Evolutionary conservation across 164 flowering plant species (phyloP).

Genomic region (Stephania yunnanensis): DNA sequence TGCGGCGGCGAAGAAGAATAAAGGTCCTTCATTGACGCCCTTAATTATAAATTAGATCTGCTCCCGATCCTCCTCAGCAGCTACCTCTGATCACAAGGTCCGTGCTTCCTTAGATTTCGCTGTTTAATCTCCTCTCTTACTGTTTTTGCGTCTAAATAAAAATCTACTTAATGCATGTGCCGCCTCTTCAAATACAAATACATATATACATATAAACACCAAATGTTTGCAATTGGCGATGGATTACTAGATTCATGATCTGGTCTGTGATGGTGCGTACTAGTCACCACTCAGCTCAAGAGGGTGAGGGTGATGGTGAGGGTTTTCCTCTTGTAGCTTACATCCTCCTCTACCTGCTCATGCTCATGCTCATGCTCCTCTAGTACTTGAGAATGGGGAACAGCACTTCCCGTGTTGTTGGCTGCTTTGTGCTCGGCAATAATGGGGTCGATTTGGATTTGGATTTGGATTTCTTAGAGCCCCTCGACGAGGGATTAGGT

Average conservation of each 20-base stretch:
- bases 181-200: too few relatives aligned
- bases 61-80: too few relatives aligned
- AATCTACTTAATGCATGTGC: too few relatives aligned
- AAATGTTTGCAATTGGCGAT: background rate
- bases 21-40: too few relatives aligned
- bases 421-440: slow-evolving; percentile 30
- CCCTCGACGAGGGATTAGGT: slow-evolving; percentile 64
- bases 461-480: slow-evolving; percentile 43
- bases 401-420: slow-evolving; percentile 33
- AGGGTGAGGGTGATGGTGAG: slow-evolving; percentile 22
- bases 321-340: slow-evolving; percentile 16
- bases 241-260: background rate
- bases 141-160: too few relatives aligned
- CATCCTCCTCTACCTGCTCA: slow-evolving; percentile 24
- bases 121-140: too few relatives aligned
- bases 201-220: too few relatives aligned
- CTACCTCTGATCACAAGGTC: too few relatives aligned
- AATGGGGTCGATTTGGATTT: slow-evolving; percentile 13
- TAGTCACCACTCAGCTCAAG: slow-evolving; percentile 17
- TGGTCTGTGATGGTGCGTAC: slow-evolving; percentile 18
- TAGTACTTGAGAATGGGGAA: slow-evolving; percentile 29
- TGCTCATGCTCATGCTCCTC: slow-evolving; percentile 27
- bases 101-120: too few relatives aligned
- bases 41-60: too few relatives aligned
- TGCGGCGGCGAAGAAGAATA: too few relatives aligned